Evolutionary conservation across 169 alveolate genomes (phyloP).

Genomic region (Cystoisospora suis): DNA sequence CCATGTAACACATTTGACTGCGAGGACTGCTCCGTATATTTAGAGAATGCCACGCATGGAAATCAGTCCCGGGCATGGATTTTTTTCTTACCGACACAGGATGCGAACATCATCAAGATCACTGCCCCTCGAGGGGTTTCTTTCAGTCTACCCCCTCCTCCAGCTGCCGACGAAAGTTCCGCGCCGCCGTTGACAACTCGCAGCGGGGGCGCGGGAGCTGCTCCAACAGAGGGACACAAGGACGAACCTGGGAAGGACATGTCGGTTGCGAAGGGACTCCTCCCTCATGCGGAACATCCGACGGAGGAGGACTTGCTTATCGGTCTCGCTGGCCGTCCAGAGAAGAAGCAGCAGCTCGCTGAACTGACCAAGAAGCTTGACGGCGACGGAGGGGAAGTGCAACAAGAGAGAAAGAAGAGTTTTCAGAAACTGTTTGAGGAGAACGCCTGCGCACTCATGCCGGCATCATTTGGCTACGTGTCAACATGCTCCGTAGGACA

Average conservation of each 20-base stretch:
- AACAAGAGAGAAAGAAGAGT: background rate
- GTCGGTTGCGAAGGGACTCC: background rate
- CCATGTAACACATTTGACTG: constrained; percentile 58
- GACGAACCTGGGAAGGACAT: background rate
- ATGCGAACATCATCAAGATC: constrained; percentile 47
- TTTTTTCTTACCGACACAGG: constrained; percentile 55
- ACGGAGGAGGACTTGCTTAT: background rate
- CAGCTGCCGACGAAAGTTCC: background rate
- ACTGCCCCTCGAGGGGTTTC: constrained; percentile 57
- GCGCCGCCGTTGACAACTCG: too few species aligned
- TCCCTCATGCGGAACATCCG: background rate
- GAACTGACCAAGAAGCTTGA: background rate
- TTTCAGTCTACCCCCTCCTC: background rate
- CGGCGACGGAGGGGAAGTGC: background rate
- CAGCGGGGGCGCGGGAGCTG: too few species aligned
- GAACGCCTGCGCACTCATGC: background rate
- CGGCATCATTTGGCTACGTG: background rate
- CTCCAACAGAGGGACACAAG: background rate
- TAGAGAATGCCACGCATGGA: constrained; percentile 31
- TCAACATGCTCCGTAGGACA: background rate
- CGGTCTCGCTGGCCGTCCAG: background rate
- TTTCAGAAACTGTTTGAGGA: background rate
- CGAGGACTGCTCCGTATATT: constrained; percentile 58
- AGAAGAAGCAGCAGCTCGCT: background rate
- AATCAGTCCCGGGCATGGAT: constrained; percentile 53